These are phyloP conservation scores for Colletotrichum sp. DNA, from an alignment of 2,329 filamentous ascomycete genomes.

Conservation along the genomic window DNA sequence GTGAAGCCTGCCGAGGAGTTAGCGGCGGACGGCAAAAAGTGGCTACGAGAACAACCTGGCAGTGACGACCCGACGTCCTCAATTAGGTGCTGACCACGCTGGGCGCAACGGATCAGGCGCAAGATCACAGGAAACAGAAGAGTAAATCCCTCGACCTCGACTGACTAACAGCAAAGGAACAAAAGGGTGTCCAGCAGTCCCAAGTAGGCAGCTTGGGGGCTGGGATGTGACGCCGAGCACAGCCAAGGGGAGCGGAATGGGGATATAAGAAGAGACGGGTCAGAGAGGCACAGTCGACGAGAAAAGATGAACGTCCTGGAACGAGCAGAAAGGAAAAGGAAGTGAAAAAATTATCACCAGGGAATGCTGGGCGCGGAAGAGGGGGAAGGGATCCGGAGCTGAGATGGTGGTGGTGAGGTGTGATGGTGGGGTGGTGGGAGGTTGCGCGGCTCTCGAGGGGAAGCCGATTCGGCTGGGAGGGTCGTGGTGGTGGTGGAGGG, in stretches of 20 bases:
- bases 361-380: slow-evolving; percentile 17
- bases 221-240: neutral
- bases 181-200: neutral
- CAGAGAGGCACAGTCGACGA: neutral
- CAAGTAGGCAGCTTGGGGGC: neutral
- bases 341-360: neutral
- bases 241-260: neutral
- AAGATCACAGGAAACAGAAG: neutral
- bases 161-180: neutral
- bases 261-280: slow-evolving; percentile 2
- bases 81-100: slow-evolving; percentile 25
- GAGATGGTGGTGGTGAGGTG: slow-evolving; percentile 7
- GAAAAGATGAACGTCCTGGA: neutral
- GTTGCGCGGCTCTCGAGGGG: slow-evolving; percentile 20
- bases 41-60: slow-evolving; percentile 21
- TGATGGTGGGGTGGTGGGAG: slow-evolving; percentile 19
- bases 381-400: slow-evolving; percentile 2
- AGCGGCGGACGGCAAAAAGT: neutral
- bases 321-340: neutral
- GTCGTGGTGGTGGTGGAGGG: slow-evolving; percentile 17
- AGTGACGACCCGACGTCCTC: slow-evolving; percentile 4
- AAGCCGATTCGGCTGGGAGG: slow-evolving; percentile 24
- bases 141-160: neutral
- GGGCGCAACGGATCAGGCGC: neutral
- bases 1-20: neutral